Evolutionary conservation across 495 filamentous ascomycete species (phyloP).

Genomic region (Daldinia vernicosa): DNA sequence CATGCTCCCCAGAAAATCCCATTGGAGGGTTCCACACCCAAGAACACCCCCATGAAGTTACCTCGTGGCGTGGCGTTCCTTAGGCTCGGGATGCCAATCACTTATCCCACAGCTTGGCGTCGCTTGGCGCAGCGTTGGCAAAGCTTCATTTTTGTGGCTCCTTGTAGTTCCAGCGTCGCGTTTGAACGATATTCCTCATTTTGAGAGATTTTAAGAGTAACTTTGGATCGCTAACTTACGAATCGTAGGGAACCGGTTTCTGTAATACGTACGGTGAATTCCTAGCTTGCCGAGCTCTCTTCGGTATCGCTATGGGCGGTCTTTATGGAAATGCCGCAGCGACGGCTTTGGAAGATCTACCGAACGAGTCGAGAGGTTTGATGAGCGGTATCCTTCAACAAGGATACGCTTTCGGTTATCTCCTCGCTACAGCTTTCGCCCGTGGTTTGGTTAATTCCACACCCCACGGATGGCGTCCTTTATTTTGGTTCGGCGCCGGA

Average conservation of each 20-base stretch:
- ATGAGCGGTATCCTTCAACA: constrained; percentile 86
- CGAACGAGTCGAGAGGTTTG: constrained; percentile 74
- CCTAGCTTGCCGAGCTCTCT: constrained; percentile 82
- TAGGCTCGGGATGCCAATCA: constrained; percentile 27
- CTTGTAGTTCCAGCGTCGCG: background rate
- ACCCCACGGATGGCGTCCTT: constrained; percentile 76
- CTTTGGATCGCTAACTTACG: constrained; percentile 27
- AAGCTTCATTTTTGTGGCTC: constrained; percentile 42
- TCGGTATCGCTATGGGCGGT: constrained; percentile 89
- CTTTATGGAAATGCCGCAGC: constrained; percentile 89
- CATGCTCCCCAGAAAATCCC: constrained; percentile 16
- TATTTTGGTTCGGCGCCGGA: constrained; percentile 87
- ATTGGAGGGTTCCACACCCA: constrained; percentile 16
- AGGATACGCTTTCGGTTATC: constrained; percentile 88
- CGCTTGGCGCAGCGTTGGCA: constrained; percentile 47
- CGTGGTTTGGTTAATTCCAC: constrained; percentile 77
- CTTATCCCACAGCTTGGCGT: constrained; percentile 38
- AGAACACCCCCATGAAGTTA: constrained; percentile 13
- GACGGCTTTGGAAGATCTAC: constrained; percentile 86
- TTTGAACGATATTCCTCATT: background rate
- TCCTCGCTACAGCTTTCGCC: constrained; percentile 81
- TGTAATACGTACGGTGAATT: constrained; percentile 80
- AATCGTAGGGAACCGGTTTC: constrained; percentile 72
- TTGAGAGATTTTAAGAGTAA: background rate
- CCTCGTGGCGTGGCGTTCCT: constrained; percentile 22